Evolutionary conservation across 768 basidiomycete species (phyloP).

Genomic region (Leccinum olivaceopallidum): DNA sequence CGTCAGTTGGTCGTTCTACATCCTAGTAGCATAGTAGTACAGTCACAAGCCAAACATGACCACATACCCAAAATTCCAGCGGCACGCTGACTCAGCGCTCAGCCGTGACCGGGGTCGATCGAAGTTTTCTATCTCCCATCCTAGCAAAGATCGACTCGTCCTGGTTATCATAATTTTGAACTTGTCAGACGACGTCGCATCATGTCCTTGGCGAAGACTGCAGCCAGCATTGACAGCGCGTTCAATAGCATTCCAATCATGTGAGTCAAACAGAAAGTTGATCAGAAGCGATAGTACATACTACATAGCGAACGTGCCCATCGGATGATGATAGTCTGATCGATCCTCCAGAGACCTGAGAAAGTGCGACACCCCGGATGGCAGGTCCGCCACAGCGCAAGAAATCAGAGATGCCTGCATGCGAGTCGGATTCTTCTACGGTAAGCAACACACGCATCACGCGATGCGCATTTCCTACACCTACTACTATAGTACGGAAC

Average conservation of each 20-base stretch:
- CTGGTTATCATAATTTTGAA: too few relatives aligned
- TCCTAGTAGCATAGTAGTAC: too few relatives aligned
- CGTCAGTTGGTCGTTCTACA: too few relatives aligned
- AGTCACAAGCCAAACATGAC: too few relatives aligned
- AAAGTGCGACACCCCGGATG: slow-evolving; percentile 20
- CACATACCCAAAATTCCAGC: too few relatives aligned
- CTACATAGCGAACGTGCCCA: not conserved
- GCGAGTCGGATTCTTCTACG: slow-evolving; percentile 84
- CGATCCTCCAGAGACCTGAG: slow-evolving; percentile 21
- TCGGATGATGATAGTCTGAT: not conserved
- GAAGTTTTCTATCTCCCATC: too few relatives aligned
- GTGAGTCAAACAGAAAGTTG: slow-evolving; percentile 14
- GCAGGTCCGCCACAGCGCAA: slow-evolving; percentile 48
- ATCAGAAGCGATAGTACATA: not conserved
- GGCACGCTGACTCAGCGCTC: too few relatives aligned
- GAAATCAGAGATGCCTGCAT: slow-evolving; percentile 75
- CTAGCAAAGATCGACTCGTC: too few relatives aligned
- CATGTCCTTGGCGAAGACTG: slow-evolving; percentile 25
- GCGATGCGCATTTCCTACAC: not conserved
- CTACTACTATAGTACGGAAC: slow-evolving; percentile 54
- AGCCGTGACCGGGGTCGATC: too few relatives aligned
- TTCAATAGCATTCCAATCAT: slow-evolving; percentile 29
- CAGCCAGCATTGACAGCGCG: slow-evolving; percentile 18
- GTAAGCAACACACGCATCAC: slow-evolving; percentile 34
- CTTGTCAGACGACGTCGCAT: too few relatives aligned